A percentile compares a stretch with the other conserved stretches of the same genome.
Conservation (phyloP, 129 eudicot species). For the Sambucus nigra region DNA sequence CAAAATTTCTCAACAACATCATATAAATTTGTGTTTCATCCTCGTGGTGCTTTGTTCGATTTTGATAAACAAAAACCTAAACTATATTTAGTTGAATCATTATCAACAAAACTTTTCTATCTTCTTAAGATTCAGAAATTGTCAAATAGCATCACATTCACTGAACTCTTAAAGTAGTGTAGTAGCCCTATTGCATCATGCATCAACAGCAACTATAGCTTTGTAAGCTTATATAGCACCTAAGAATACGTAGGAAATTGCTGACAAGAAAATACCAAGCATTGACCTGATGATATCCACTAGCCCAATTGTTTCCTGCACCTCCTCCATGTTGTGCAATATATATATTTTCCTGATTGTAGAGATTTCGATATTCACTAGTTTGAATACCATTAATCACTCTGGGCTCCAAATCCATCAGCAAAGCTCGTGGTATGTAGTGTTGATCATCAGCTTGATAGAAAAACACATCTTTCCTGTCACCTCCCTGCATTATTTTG, state of each 20-base stretch:
- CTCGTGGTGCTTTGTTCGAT: too few relatives aligned
- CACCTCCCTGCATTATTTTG: conserved; percentile 73
- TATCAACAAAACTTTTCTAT: too few relatives aligned
- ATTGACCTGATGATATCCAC: conserved; percentile 92
- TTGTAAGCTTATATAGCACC: neutral
- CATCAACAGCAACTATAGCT: neutral
- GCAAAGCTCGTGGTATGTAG: conserved; percentile 89
- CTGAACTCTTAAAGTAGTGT: too few relatives aligned
- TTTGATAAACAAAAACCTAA: too few relatives aligned
- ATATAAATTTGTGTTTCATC: too few relatives aligned
- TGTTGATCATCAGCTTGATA: conserved; percentile 99
- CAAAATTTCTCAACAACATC: too few relatives aligned
- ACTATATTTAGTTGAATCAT: too few relatives aligned
- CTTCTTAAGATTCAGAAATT: too few relatives aligned
- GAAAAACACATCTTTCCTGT: conserved; percentile 95
- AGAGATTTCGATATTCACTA: conserved; percentile 91
- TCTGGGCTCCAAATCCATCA: conserved; percentile 98
- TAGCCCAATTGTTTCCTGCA: conserved; percentile 99
- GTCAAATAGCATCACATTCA: too few relatives aligned
- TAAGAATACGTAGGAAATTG: conserved; percentile 1
- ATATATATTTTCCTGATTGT: conserved; percentile 85
- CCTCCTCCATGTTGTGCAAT: conserved; percentile 93
- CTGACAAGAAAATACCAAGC: neutral
- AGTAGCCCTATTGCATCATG: too few relatives aligned
- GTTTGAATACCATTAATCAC: conserved; percentile 97